Conservation (phyloP, 352 stramenopile species). For the Phytophthora uliginosa region DNA sequence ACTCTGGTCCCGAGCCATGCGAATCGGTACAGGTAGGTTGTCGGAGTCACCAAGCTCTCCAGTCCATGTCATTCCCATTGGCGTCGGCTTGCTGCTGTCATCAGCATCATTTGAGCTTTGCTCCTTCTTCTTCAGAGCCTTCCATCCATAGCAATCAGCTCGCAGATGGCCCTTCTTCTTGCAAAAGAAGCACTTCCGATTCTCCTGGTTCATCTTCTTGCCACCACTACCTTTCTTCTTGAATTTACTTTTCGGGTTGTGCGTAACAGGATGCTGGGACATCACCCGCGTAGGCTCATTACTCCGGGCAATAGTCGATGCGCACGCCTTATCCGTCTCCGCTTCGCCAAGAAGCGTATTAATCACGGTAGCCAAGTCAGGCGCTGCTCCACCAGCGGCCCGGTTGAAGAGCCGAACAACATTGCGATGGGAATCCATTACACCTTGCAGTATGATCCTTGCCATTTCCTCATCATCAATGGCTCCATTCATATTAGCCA, state of each 20-base stretch:
- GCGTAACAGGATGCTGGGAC: not conserved
- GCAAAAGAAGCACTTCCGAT: not conserved
- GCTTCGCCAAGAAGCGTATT: not conserved
- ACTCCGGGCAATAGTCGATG: not conserved
- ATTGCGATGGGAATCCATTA: not conserved
- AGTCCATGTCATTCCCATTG: not conserved
- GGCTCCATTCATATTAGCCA: not conserved
- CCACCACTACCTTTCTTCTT: not conserved
- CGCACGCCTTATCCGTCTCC: not conserved
- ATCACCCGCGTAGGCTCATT: not conserved
- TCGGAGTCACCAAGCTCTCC: not conserved
- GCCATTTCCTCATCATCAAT: not conserved
- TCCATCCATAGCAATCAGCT: not conserved
- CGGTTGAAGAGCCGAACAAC: not conserved
- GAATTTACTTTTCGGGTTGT: not conserved
- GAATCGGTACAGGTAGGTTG: not conserved
- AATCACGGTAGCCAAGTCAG: not conserved
- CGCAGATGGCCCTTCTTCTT: not conserved
- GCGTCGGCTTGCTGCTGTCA: not conserved
- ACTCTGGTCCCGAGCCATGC: not conserved
- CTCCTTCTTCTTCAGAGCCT: not conserved
- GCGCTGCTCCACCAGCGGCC: not conserved
- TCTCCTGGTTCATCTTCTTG: conserved; percentile 5
- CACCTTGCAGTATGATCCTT: not conserved
- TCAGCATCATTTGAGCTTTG: not conserved